Conservation (phyloP, 768 basidiomycete species). For the Thelephora ganbajun region DNA sequence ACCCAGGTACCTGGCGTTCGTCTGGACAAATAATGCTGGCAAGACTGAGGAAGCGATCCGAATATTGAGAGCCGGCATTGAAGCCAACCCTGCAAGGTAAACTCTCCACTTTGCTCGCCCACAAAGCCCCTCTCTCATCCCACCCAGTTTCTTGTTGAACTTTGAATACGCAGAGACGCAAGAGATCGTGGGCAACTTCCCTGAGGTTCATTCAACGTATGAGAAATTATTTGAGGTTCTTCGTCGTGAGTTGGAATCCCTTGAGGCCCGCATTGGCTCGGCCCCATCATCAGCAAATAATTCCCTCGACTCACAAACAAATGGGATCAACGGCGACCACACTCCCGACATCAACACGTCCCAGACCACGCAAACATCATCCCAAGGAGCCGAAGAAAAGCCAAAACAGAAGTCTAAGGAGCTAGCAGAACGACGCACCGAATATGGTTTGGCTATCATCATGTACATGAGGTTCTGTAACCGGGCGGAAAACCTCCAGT, state of each 20-base stretch:
- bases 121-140: not conserved
- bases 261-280: slow-evolving; percentile 32
- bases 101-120: slow-evolving; percentile 7
- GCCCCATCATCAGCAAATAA: slow-evolving; percentile 17
- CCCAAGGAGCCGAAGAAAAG: slow-evolving; percentile 39
- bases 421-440: slow-evolving; percentile 42
- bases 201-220: slow-evolving; percentile 59
- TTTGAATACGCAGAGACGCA: slow-evolving; percentile 75
- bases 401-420: slow-evolving; percentile 36
- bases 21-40: slow-evolving; percentile 62
- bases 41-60: slow-evolving; percentile 65
- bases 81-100: slow-evolving; percentile 76
- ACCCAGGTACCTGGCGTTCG: slow-evolving; percentile 83
- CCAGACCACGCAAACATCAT: slow-evolving; percentile 23
- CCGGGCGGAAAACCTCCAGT: slow-evolving; percentile 76
- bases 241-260: slow-evolving; percentile 43
- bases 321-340: not conserved
- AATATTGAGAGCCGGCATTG: slow-evolving; percentile 73
- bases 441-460: slow-evolving; percentile 69
- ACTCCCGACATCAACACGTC: not conserved
- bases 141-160: slow-evolving; percentile 67
- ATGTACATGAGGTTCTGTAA: slow-evolving; percentile 91
- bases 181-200: slow-evolving; percentile 47
- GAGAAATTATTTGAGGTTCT: slow-evolving; percentile 60
- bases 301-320: not conserved